These are phyloP conservation scores for Mychonastes homosphaera DNA, from an alignment of 139 green algal genomes.

Conservation along the genomic window DNA sequence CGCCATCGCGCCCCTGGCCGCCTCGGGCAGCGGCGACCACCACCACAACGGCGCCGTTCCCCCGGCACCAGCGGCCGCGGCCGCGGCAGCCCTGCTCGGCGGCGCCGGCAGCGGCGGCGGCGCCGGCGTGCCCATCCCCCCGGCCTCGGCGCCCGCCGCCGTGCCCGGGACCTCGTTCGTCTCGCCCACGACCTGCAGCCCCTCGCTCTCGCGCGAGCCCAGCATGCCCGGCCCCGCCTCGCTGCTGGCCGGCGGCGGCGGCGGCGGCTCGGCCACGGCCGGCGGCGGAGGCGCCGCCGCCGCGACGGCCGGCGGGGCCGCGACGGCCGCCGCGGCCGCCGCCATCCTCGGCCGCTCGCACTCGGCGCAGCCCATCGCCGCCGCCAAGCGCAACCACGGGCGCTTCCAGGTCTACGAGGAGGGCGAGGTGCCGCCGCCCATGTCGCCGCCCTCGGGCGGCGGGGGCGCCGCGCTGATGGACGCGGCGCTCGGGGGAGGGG, in stretches of 20 bases:
- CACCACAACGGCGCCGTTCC: too few relatives aligned
- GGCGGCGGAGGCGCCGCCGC: neutral
- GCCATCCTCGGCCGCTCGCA: neutral
- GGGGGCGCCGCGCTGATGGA: neutral
- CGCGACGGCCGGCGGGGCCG: neutral
- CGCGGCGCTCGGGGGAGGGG: too few relatives aligned
- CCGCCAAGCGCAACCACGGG: conserved; percentile 30
- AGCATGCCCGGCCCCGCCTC: neutral
- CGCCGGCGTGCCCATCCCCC: too few relatives aligned
- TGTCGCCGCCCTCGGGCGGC: conserved; percentile 16
- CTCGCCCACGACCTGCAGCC: too few relatives aligned
- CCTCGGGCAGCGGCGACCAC: too few relatives aligned
- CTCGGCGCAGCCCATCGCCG: neutral
- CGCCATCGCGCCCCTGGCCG: too few relatives aligned
- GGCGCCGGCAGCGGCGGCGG: too few relatives aligned
- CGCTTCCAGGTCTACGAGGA: conserved; percentile 65
- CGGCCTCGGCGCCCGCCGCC: too few relatives aligned
- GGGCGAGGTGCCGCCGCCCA: conserved; percentile 19
- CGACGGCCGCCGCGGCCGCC: neutral
- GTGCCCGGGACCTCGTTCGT: too few relatives aligned
- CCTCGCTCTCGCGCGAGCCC: too few relatives aligned
- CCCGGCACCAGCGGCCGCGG: too few relatives aligned
- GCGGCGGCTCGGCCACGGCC: neutral
- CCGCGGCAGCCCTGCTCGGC: too few relatives aligned
- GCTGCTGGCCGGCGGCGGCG: neutral